A percentile compares a stretch with the other conserved stretches of the same genome.
Evolutionary conservation across 345 rosid species (phyloP).

Genomic region (Durio zibethinus): DNA sequence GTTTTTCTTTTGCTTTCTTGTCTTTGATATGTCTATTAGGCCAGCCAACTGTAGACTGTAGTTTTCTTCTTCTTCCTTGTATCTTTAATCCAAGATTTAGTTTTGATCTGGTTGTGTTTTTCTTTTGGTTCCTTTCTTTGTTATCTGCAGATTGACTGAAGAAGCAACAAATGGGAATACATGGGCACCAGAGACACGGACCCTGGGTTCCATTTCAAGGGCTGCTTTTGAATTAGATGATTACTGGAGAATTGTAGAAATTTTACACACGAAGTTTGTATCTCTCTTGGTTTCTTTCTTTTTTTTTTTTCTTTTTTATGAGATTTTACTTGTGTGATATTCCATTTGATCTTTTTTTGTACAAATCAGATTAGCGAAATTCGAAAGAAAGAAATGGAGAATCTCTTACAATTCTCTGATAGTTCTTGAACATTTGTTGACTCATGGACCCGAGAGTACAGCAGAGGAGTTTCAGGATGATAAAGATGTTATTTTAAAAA

Average conservation of each 20-base stretch:
- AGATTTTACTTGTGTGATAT: neutral
- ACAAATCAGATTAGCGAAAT: conserved; percentile 51
- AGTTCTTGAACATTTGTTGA: conserved; percentile 74
- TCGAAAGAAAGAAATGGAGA: conserved; percentile 81
- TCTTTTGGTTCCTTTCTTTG: neutral
- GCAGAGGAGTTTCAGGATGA: conserved; percentile 72
- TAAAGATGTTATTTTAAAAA: conserved; percentile 44
- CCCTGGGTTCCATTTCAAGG: conserved; percentile 68
- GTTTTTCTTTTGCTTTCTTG: neutral
- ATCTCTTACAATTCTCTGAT: conserved; percentile 64
- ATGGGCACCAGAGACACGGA: conserved; percentile 59
- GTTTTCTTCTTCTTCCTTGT: too few species aligned
- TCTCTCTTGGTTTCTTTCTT: conserved; percentile 13
- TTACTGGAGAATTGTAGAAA: conserved; percentile 69
- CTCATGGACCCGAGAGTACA: conserved; percentile 94
- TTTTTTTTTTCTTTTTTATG: too few species aligned
- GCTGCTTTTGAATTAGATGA: conserved; percentile 95
- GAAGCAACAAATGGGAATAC: conserved; percentile 70
- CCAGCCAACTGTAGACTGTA: neutral
- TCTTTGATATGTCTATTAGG: neutral
- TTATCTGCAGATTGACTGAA: conserved; percentile 62
- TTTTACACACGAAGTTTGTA: conserved; percentile 71
- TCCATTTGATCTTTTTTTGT: neutral
- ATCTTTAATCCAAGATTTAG: neutral
- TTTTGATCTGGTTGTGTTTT: conserved; percentile 29